Conservation (phyloP, 352 stramenopile genomes). For the Globisporangium heterothallicum region DNA sequence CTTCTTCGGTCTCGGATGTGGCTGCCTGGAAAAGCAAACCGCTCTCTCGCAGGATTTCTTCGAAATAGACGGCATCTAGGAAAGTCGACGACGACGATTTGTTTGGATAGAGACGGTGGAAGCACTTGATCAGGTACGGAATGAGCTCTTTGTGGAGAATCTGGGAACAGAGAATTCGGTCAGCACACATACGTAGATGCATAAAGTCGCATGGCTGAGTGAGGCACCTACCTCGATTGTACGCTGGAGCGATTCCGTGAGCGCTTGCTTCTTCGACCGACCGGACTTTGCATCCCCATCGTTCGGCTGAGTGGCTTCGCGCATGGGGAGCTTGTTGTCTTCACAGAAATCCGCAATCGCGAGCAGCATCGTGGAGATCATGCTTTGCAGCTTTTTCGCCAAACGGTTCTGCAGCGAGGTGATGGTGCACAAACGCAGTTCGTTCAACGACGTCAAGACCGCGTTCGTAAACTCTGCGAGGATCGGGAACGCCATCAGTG, state of each 20-base stretch:
- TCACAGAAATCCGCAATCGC: slow-evolving; percentile 47
- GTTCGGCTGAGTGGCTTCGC: neutral
- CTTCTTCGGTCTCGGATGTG: neutral
- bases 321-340: slow-evolving; percentile 43
- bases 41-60: slow-evolving; percentile 35
- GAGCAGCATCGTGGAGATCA: slow-evolving; percentile 42
- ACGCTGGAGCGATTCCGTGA: slow-evolving; percentile 39
- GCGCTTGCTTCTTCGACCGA: slow-evolving; percentile 18
- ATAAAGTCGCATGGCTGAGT: neutral
- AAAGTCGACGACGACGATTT: slow-evolving; percentile 16
- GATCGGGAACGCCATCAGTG: slow-evolving; percentile 85
- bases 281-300: slow-evolving; percentile 3
- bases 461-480: slow-evolving; percentile 83
- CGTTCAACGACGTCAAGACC: slow-evolving; percentile 74
- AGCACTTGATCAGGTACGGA: slow-evolving; percentile 68
- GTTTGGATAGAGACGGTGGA: slow-evolving; percentile 58
- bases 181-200: too few relatives aligned
- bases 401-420: slow-evolving; percentile 53
- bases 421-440: slow-evolving; percentile 76
- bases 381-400: slow-evolving; percentile 47
- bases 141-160: slow-evolving; percentile 51
- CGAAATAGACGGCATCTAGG: slow-evolving; percentile 24
- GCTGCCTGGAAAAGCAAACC: slow-evolving; percentile 4
- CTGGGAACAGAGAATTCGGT: too few relatives aligned
- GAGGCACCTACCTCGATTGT: slow-evolving; percentile 45